phyloP scores from a whole-genome alignment of 2,329 filamentous ascomycete species.

The Cladorrhinum sp. region DNA sequence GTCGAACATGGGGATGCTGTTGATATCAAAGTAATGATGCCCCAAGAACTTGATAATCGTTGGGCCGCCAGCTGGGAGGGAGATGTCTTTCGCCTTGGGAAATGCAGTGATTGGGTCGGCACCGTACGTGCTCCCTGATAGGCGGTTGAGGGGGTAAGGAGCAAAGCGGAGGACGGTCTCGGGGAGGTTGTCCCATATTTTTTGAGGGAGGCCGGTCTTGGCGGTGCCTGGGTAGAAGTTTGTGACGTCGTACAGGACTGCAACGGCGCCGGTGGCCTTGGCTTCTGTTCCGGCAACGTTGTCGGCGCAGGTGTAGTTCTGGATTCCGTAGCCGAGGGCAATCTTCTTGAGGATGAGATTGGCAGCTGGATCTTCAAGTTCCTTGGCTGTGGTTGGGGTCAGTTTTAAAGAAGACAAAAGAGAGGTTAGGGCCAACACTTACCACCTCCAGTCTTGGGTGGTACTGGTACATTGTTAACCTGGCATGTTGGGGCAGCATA shows the following conservation, averaged over 20 bases:
- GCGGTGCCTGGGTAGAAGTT: slow-evolving; percentile 47
- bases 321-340: slow-evolving; percentile 61
- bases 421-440: neutral
- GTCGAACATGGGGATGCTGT: slow-evolving; percentile 57
- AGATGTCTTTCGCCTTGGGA: slow-evolving; percentile 38
- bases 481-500: slow-evolving; percentile 22
- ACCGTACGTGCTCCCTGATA: slow-evolving; percentile 35
- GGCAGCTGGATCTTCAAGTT: slow-evolving; percentile 44
- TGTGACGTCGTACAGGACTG: slow-evolving; percentile 58
- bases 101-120: slow-evolving; percentile 48
- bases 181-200: slow-evolving; percentile 41
- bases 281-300: slow-evolving; percentile 29
- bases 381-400: slow-evolving; percentile 31
- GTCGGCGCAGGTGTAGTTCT: slow-evolving; percentile 63
- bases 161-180: slow-evolving; percentile 40
- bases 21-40: slow-evolving; percentile 63
- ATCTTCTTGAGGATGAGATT: slow-evolving; percentile 50
- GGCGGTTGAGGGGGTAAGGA: slow-evolving; percentile 46
- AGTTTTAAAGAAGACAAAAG: neutral
- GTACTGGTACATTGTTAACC: slow-evolving; percentile 13
- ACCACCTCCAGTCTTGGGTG: slow-evolving; percentile 23
- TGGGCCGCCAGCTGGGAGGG: slow-evolving; percentile 23
- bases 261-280: slow-evolving; percentile 51
- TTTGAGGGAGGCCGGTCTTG: slow-evolving; percentile 35
- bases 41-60: slow-evolving; percentile 49